Base-by-base conservation (phyloP, 495 filamentous ascomycete species). In the Jackrogersella minutella region DNA sequence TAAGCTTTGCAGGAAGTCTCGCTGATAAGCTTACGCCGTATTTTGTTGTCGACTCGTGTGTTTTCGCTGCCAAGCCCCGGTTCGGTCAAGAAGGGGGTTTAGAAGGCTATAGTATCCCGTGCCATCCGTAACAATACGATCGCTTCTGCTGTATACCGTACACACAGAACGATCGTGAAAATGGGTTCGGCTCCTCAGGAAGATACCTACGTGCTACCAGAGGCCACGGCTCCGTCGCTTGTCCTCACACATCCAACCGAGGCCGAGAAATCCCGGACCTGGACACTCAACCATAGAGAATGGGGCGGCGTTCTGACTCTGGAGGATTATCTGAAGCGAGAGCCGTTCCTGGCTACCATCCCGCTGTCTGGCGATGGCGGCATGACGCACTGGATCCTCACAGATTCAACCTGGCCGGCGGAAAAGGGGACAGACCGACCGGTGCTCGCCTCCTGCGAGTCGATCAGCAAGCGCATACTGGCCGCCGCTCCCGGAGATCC, bases 301-400 rank as follows among this genome's bases (percentile, higher is more conserved):
- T 97, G 93, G 93, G 86, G 89, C 16, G 86, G 87, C 14, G 82
- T 85, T 0, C 76, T 97, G 10, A 77, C 84, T 4, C 58, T 88
- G 1, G 77, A 88, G 8, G 81, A 86, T 41, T 99, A 99, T 73
- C 84, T 97, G 37, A 77, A 80, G 13, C 91, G 95, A 33, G 95
- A 99, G 77, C 77, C 82, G 19, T 84, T 88, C 68, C 85, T 97
- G 2, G 77, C 79, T 5, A 83, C 82, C n/a, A 87, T 91, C 47
- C 79, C 81, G 0, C 79, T 96, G 17, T 88, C 90, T 28, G 81
- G 84, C 44, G 79, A 95, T 71, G 91, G 90, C 37, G 90, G 89
- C 6, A 78, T 97, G 39, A 91, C 89, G 9, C 87, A 88, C 73
- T 99, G 95, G 95, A 86, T 96, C 61, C 84, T 99, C 2, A 89